phyloP scores from a whole-genome alignment of 352 stramenopile species.

The Phytophthora fragariaefolia region DNA sequence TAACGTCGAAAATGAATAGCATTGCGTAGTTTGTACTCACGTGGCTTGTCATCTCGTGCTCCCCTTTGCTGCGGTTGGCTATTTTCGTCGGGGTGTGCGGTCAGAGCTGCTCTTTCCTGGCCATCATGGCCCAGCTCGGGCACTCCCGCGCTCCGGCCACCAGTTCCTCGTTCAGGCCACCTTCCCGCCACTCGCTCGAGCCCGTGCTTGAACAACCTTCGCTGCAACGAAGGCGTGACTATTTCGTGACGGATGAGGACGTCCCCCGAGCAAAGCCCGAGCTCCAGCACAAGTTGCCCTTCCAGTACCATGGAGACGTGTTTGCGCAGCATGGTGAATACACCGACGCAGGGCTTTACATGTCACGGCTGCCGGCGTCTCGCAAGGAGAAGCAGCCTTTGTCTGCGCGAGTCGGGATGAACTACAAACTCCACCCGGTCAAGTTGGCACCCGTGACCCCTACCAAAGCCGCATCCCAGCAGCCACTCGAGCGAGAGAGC shows the following conservation, averaged over 20 bases:
- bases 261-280: slow-evolving; percentile 23
- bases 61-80: slow-evolving; percentile 9
- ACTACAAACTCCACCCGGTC: slow-evolving; percentile 49
- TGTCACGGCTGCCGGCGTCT: slow-evolving; percentile 68
- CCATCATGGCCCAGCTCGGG: slow-evolving; percentile 24
- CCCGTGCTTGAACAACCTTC: slow-evolving; percentile 28
- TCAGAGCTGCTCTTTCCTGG: not conserved
- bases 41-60: not conserved
- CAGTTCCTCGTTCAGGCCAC: slow-evolving; percentile 13
- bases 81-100: slow-evolving; percentile 25
- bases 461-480: slow-evolving; percentile 20
- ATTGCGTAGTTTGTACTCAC: slow-evolving; percentile 24
- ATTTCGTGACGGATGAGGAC: slow-evolving; percentile 37
- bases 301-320: slow-evolving; percentile 75
- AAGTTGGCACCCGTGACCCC: slow-evolving; percentile 57
- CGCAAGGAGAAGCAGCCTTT: slow-evolving; percentile 50
- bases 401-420: slow-evolving; percentile 30
- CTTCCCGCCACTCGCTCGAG: slow-evolving; percentile 15
- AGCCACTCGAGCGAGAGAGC: slow-evolving; percentile 19
- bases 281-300: slow-evolving; percentile 53
- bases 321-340: slow-evolving; percentile 82
- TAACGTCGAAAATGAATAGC: slow-evolving; percentile 34
- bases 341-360: slow-evolving; percentile 70
- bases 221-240: slow-evolving; percentile 32
- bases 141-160: slow-evolving; percentile 1